A percentile compares a stretch with the other conserved stretches of the same genome.
These are phyloP conservation scores for Backusella parvicylindrica DNA, from an alignment of 192 early-diverging fungal genomes.

Conservation along the genomic window DNA sequence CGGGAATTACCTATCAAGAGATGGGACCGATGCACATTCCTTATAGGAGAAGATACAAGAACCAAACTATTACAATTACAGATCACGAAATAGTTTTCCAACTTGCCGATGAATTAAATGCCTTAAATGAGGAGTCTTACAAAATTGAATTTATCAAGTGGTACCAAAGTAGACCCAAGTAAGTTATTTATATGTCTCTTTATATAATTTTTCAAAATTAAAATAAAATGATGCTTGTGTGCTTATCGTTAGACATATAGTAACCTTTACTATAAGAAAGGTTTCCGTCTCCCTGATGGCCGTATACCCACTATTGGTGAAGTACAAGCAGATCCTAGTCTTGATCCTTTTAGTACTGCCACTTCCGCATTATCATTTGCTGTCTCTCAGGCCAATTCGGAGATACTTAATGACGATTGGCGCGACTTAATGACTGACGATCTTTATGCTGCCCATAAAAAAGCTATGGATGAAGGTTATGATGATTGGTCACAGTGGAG, in stretches of 20 bases:
- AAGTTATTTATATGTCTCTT: not conserved
- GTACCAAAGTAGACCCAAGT: constrained; percentile 12
- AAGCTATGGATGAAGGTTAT: constrained; percentile 11
- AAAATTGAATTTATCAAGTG: constrained; percentile 18
- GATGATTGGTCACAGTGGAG: constrained; percentile 21
- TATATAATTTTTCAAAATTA: no score
- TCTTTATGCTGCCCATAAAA: constrained; percentile 11
- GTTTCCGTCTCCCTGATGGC: constrained; percentile 18
- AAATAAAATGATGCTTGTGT: not conserved
- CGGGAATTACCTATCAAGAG: constrained; percentile 16
- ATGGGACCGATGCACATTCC: not conserved
- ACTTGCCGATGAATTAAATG: constrained; percentile 21
- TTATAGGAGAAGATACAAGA: not conserved
- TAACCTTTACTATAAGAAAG: constrained; percentile 13
- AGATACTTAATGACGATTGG: constrained; percentile 6
- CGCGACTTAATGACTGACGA: constrained; percentile 8
- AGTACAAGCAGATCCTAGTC: not conserved
- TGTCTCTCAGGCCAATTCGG: not conserved
- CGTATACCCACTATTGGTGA: constrained; percentile 11
- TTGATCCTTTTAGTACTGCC: not conserved
- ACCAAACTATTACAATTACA: not conserved
- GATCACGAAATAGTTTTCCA: constrained; percentile 33
- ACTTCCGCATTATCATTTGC: not conserved
- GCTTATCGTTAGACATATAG: not conserved
- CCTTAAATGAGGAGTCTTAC: not conserved